phyloP scores from a whole-genome alignment of 768 basidiomycete species.

The Auricularia sp. region DNA sequence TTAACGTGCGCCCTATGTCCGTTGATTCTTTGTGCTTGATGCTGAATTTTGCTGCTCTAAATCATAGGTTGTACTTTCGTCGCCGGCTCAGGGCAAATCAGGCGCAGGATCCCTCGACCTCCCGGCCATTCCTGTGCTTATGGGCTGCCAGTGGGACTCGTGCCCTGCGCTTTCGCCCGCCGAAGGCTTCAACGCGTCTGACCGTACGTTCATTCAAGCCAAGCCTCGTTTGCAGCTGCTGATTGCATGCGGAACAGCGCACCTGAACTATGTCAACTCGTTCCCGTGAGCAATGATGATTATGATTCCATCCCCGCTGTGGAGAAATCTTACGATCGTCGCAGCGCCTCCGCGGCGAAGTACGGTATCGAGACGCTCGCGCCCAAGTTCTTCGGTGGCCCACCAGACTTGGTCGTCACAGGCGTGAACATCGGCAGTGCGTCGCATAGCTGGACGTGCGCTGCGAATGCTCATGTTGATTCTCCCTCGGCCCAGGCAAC shows the following conservation, averaged over 20 bases:
- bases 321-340: neutral
- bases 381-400: constrained; percentile 28
- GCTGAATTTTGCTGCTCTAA: neutral
- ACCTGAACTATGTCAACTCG: constrained; percentile 35
- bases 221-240: too few relatives aligned
- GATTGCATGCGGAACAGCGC: constrained; percentile 14
- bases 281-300: constrained; percentile 23
- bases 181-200: constrained; percentile 27
- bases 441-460: constrained; percentile 10
- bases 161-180: constrained; percentile 35
- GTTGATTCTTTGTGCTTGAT: neutral
- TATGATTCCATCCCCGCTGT: neutral
- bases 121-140: constrained; percentile 11
- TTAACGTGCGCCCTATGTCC: constrained; percentile 13
- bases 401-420: constrained; percentile 37
- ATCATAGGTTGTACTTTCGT: constrained; percentile 29
- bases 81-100: constrained; percentile 36
- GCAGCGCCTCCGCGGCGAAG: constrained; percentile 28
- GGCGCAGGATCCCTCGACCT: constrained; percentile 34
- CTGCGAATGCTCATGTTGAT: neutral
- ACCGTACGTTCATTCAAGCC: constrained; percentile 20
- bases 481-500: constrained; percentile 10
- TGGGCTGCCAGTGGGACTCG: constrained; percentile 31
- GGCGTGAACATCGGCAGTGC: constrained; percentile 39
- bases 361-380: constrained; percentile 39